Base-by-base conservation (phyloP, 441 rosid species). In the Brassica hybrid region DNA sequence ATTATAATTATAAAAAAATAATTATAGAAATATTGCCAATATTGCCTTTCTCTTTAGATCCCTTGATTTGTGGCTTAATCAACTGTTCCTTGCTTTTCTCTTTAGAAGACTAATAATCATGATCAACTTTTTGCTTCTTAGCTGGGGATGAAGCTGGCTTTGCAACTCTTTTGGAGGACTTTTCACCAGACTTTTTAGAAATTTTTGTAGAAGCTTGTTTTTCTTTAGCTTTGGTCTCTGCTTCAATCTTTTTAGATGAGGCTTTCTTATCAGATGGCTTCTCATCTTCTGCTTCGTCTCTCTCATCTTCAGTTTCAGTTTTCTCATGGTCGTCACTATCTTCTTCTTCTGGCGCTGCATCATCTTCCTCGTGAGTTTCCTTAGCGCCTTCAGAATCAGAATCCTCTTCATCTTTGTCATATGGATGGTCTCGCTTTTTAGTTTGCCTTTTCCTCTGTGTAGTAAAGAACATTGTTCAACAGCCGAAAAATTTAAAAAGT, bases 281-380 rank as follows among this genome's bases (percentile, higher is more conserved):
- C 19, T 75, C 72, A 69, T 80, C 87, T 75, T 85, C 83, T 25
- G 78, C 74, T 60, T 78, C 80, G 19, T 86, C 97, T 72, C 87
- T 90, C 76, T 84, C 92, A 72, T 90, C 87, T 77, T 87, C 79
- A 75, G 60, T 70, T 57, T 84, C 89, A 69, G 84, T 83, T 3
- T 81, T 84, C 70, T 86, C 91, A 74, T 86, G 86, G 70, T 83
- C 91, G 70, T 83, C 91, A 60, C 86, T 88, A 69, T 84, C 85
- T 67, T 74, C 86, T 34, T 14, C 67, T 41, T 14, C 67, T 36
- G 76, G 58, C 18, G 82, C 83, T 58, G 83, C 82, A 52, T 83
- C 92, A 81, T 76, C 85, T 65, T 87, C 89, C 19, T 81, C 90
- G 72, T 81, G 77, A 25, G 86, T 76, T 67, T 86, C 88, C 76